Percentiles rank a stretch among this genome's conserved stretches.
phyloP scores from a whole-genome alignment of 805 yeast genomes.

The Wickerhamiella brachini region DNA sequence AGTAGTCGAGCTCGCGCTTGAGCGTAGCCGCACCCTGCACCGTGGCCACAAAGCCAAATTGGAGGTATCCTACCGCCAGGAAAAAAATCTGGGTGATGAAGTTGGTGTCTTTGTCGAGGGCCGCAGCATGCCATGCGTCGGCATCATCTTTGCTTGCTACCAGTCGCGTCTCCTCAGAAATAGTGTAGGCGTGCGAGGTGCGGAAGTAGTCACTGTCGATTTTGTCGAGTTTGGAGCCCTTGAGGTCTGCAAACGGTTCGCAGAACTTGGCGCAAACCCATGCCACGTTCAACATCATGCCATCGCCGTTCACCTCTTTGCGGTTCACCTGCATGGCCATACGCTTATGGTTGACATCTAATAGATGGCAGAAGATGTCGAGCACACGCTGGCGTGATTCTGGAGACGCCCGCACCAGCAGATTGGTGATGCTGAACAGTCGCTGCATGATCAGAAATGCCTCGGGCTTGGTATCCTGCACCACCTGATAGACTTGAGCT shows the following conservation, averaged over 20 bases:
- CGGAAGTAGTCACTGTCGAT: constrained; percentile 61
- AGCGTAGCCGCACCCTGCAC: constrained; percentile 42
- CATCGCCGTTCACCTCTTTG: constrained; percentile 55
- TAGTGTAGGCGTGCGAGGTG: constrained; percentile 40
- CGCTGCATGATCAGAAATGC: constrained; percentile 22
- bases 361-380: constrained; percentile 53
- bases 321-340: constrained; percentile 65
- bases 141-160: constrained; percentile 56
- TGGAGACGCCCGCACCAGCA: constrained; percentile 58
- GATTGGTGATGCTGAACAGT: constrained; percentile 56
- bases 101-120: constrained; percentile 40
- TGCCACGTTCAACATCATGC: constrained; percentile 67
- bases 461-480: constrained; percentile 16
- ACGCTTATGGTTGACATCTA: constrained; percentile 77
- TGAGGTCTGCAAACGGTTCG: constrained; percentile 66
- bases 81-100: constrained; percentile 89
- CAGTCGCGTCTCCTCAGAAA: constrained; percentile 70
- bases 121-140: constrained; percentile 33
- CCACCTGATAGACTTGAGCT: constrained; percentile 10
- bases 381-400: constrained; percentile 51
- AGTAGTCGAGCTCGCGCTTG: constrained; percentile 31
- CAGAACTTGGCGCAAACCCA: constrained; percentile 56
- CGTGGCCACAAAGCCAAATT: constrained; percentile 82
- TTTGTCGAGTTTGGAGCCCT: constrained; percentile 50
- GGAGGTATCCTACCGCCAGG: constrained; percentile 60